These are phyloP conservation scores for Podaxis mareebaensis DNA, from an alignment of 768 basidiomycete genomes.

Conservation along the genomic window DNA sequence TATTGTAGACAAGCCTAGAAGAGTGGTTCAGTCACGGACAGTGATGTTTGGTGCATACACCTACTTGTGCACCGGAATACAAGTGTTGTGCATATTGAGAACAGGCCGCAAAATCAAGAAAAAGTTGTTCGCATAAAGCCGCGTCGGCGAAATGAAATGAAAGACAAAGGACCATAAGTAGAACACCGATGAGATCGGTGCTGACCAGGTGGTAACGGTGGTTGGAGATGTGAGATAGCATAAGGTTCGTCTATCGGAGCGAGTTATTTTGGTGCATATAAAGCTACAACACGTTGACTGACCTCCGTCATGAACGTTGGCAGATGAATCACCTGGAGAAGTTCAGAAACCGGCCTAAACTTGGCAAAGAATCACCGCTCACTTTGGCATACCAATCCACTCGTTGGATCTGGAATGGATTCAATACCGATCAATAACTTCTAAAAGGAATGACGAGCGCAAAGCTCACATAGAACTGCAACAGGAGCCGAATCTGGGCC, in stretches of 20 bases:
- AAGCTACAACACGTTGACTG: not conserved
- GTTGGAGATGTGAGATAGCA: slow-evolving; percentile 8
- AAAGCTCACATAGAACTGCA: slow-evolving; percentile 25
- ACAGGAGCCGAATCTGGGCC: slow-evolving; percentile 17
- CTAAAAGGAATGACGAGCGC: not conserved
- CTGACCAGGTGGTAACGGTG: slow-evolving; percentile 8
- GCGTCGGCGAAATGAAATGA: slow-evolving; percentile 26
- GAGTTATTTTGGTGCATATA: not conserved
- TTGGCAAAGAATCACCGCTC: not conserved
- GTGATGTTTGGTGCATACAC: not conserved
- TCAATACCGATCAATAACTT: not conserved
- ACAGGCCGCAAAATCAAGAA: slow-evolving; percentile 18
- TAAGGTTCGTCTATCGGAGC: not conserved
- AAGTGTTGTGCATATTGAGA: slow-evolving; percentile 22
- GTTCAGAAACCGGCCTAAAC: not conserved
- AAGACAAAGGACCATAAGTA: slow-evolving; percentile 26
- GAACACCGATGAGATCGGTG: slow-evolving; percentile 23
- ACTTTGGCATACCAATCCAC: slow-evolving; percentile 18
- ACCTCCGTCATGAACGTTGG: slow-evolving; percentile 26
- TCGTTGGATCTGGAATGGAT: slow-evolving; percentile 1
- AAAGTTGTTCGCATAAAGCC: slow-evolving; percentile 20
- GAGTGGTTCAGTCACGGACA: not conserved
- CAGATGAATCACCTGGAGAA: slow-evolving; percentile 22
- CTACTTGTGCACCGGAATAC: slow-evolving; percentile 27
- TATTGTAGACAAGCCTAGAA: slow-evolving; percentile 25